Base-by-base conservation (phyloP, 768 basidiomycete genomes). In the Trametes villosa region DNA sequence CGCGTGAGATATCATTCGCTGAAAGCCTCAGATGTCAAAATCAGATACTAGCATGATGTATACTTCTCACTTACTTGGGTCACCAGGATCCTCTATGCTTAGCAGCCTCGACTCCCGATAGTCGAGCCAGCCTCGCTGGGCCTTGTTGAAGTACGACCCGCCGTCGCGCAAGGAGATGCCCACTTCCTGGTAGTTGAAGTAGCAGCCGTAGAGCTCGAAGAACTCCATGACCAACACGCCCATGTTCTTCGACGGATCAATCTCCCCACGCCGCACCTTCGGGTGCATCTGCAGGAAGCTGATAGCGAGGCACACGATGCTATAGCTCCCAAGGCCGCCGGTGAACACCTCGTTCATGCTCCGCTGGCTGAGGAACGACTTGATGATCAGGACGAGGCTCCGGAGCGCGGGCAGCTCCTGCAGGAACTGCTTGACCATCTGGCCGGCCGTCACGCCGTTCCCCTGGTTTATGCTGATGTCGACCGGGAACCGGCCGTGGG, bases 261-360 rank as follows among this genome's bases (percentile, higher is more conserved):
- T 92, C 74, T 96, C 92, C 0, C 87, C 91, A 55, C 85, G 75
- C 40, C 96, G 87, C 60, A 98, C 86, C 73, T 96, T 96, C 2
- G 97, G 97, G 68, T 99, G 97, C 83, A 97, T 92, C 81, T 98
- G 97, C 48, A 99, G 78, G 72, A 99, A 99, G 73, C 87, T 93
- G 65, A 98, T 85, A 12, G 90, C 94, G 57, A 99, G 74, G 72
- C 93, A 97, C 56, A 98, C 94, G 59, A 97, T 93, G 66, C 90
- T 88, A 72, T 98, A 98, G 70, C 92, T 94, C 22, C 96, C 96
- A 34, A 99, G 74, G 2, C 97, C 97, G 9, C 97, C 96, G 0
- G 89, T 91, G 72, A 89, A 98, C n/a, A 98, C 96, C 74, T 98
- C 97, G 72, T 99, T 98, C 94, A 98, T 92, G 29, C 85, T 85